Evolutionary conservation across 768 basidiomycete genomes (phyloP).

Genomic region (Macrolepiota albuminosa): DNA sequence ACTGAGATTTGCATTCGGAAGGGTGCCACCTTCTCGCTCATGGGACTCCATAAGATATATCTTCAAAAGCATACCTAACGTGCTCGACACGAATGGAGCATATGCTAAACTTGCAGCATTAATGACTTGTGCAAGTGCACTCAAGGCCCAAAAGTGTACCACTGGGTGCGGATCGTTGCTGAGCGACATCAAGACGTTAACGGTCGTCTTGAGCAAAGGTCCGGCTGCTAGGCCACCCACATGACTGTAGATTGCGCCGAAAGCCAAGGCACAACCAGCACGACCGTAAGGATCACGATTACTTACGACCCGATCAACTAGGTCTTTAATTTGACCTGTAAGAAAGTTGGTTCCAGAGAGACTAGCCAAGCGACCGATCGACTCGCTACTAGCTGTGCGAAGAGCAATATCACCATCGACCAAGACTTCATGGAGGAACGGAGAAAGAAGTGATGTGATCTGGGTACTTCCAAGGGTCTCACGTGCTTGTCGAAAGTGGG

Average conservation of each 20-base stretch:
- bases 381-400: slow-evolving; percentile 78
- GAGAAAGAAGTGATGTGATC: slow-evolving; percentile 55
- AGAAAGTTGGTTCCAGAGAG: slow-evolving; percentile 82
- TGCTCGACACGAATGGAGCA: slow-evolving; percentile 82
- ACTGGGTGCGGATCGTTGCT: slow-evolving; percentile 95
- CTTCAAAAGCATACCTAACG: slow-evolving; percentile 86
- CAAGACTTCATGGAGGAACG: slow-evolving; percentile 81
- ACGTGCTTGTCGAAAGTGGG: slow-evolving; percentile 51
- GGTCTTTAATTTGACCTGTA: slow-evolving; percentile 79
- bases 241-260: slow-evolving; percentile 86
- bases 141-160: slow-evolving; percentile 92
- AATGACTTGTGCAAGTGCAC: slow-evolving; percentile 81
- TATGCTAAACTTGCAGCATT: slow-evolving; percentile 91
- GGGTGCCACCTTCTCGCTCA: slow-evolving; percentile 86
- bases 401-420: slow-evolving; percentile 76
- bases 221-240: slow-evolving; percentile 95
- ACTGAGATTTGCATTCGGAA: slow-evolving; percentile 77
- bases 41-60: slow-evolving; percentile 88
- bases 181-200: slow-evolving; percentile 92
- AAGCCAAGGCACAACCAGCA: slow-evolving; percentile 90
- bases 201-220: slow-evolving; percentile 90
- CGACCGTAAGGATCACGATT: slow-evolving; percentile 91
- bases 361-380: slow-evolving; percentile 82
- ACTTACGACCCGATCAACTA: slow-evolving; percentile 91
- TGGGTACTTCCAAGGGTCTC: slow-evolving; percentile 66